Base-by-base conservation (phyloP, 2,329 filamentous ascomycete species). In the Penicillium sp. region DNA sequence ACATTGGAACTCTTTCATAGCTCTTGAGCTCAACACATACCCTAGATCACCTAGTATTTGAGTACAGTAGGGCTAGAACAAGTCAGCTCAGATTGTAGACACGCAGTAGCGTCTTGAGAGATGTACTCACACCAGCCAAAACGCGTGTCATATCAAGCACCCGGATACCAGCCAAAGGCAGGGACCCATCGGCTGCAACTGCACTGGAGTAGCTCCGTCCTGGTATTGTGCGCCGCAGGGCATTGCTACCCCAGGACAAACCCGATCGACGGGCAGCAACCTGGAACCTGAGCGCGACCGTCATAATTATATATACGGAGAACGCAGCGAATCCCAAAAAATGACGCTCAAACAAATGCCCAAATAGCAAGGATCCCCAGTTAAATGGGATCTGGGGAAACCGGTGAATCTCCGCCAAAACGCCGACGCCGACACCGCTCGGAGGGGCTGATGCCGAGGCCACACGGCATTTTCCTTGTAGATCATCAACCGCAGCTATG, bases 101-200 rank as follows among this genome's bases (percentile, higher is more conserved):
- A 40, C 49, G 47, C 13, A 13, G 38, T 14, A 34, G 39, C 39
- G 16, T 2, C 7, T 35, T 18, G 3, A 40, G 56, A 54, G 11
- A 49, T 32, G 35, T 14, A 82, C 88, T 76, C 80, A 97, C 93
- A 55, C 94, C 94, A 61, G 94, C 94, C 61, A 99, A 78, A 2
- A 99, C 94, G 77, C 94, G 85, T 4, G 93, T 97, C 92, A 99
- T 95, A 73, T 99, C 94, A 60, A 99, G 81, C 14, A 97, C 92
- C 53, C 89, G 86, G 65, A 94, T 88, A 1, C 94, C 94, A 35
- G 90, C 85, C 65, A 99, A 81, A 22, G 94, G 93, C 32, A 89
- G 73, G 16, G 79, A 81, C 29, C 76, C 78, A 49, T 76, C 70
- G 44, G 50, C 48, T 16, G 70, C 63, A 49, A 72, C 68, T 56